phyloP scores from a whole-genome alignment of 2,329 filamentous ascomycete species.

The Chaetomium olivaceum region DNA sequence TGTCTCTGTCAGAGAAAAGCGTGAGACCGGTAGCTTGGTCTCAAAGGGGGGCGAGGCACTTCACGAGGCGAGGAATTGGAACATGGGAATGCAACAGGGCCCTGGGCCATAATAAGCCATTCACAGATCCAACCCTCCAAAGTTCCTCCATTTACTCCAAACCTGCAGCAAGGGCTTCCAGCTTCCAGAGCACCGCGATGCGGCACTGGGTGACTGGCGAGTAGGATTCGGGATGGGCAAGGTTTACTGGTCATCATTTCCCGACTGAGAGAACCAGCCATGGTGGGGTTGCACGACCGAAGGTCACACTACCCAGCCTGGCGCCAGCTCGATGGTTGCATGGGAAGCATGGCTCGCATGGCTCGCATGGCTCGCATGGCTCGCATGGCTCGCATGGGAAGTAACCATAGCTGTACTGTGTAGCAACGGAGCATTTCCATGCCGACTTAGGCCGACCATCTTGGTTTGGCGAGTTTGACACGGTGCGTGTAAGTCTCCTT shows the following conservation, averaged over 20 bases:
- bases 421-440: neutral
- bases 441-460: neutral
- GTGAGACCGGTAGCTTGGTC: neutral
- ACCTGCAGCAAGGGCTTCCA: constrained; percentile 1
- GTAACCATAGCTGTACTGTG: neutral
- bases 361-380: too few relatives aligned
- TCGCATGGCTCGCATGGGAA: neutral
- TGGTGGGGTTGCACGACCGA: constrained; percentile 20
- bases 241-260: constrained; percentile 17
- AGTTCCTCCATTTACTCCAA: neutral
- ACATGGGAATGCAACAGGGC: constrained; percentile 7
- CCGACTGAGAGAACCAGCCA: constrained; percentile 4
- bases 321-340: constrained; percentile 16
- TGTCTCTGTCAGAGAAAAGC: neutral
- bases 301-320: constrained; percentile 19
- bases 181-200: neutral
- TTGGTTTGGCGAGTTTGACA: neutral
- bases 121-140: neutral
- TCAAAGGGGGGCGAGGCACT: neutral
- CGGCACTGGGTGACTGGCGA: neutral
- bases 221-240: neutral
- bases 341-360: neutral
- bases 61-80: neutral
- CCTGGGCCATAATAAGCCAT: constrained; percentile 2
- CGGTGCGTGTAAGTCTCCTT: neutral